Evolutionary conservation across 805 yeast species (phyloP).

Genomic region (Monosporozyma solicola): DNA sequence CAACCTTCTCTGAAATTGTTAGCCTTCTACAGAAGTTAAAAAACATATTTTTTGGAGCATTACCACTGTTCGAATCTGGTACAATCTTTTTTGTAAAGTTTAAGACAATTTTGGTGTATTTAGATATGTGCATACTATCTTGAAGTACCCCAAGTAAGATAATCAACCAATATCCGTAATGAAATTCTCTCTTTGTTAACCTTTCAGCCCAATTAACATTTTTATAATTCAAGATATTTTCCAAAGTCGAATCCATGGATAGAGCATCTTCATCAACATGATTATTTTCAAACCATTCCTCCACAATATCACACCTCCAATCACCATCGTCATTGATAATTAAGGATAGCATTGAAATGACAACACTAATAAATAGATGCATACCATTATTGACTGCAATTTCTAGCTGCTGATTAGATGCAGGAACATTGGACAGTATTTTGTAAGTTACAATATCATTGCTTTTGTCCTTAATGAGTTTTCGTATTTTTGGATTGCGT

Average conservation of each 20-base stretch:
- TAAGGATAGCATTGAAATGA: constrained; percentile 18
- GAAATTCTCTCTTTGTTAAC: constrained; percentile 59
- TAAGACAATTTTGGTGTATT: constrained; percentile 30
- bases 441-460: constrained; percentile 8
- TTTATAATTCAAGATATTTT: constrained; percentile 40
- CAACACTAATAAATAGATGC: constrained; percentile 14
- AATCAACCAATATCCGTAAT: constrained; percentile 80
- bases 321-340: constrained; percentile 20
- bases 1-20: constrained; percentile 43
- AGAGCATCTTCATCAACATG: constrained; percentile 7
- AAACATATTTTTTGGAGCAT: not conserved
- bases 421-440: constrained; percentile 10
- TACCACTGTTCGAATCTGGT: constrained; percentile 28
- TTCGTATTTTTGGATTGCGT: constrained; percentile 10
- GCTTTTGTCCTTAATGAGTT: constrained; percentile 6
- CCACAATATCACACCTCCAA: constrained; percentile 21
- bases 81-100: constrained; percentile 46
- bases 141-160: constrained; percentile 60
- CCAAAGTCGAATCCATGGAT: constrained; percentile 16
- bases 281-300: constrained; percentile 17
- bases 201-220: constrained; percentile 69
- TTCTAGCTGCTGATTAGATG: constrained; percentile 12
- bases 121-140: constrained; percentile 22
- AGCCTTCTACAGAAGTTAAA: constrained; percentile 46
- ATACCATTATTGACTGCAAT: constrained; percentile 13